Evolutionary conservation across 306 rosid species (phyloP).

Genomic region (Prunus kanzakura): DNA sequence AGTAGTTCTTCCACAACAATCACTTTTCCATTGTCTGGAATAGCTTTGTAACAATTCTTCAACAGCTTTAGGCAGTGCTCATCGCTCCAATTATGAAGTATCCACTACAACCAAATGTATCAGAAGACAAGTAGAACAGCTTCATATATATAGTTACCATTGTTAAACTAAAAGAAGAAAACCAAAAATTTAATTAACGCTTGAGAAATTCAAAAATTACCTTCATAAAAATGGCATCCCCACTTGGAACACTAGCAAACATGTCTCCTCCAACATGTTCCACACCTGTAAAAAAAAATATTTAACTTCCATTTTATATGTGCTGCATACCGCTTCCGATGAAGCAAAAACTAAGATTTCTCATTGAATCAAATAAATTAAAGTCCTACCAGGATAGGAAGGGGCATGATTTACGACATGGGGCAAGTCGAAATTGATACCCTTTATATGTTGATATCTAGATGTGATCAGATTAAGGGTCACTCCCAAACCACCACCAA

Average conservation of each 20-base stretch:
- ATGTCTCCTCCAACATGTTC: constrained; percentile 56
- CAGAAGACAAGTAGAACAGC: too few species aligned
- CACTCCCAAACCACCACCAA: constrained; percentile 60
- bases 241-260: constrained; percentile 56
- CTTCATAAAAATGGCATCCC: background rate
- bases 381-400: constrained; percentile 36
- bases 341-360: background rate
- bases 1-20: constrained; percentile 33
- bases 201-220: background rate
- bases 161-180: too few species aligned
- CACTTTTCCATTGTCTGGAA: constrained; percentile 50
- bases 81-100: constrained; percentile 40
- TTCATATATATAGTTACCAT: too few species aligned
- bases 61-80: constrained; percentile 31
- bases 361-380: background rate
- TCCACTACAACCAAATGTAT: background rate
- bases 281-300: constrained; percentile 26
- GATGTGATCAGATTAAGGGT: constrained; percentile 42
- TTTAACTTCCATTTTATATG: background rate
- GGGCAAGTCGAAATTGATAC: constrained; percentile 40
- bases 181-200: too few species aligned
- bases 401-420: constrained; percentile 49
- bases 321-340: background rate
- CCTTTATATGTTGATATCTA: constrained; percentile 45
- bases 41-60: constrained; percentile 50